Base-by-base conservation (phyloP, 148 eudicot species). In the Salicornia ramosissima region DNA sequence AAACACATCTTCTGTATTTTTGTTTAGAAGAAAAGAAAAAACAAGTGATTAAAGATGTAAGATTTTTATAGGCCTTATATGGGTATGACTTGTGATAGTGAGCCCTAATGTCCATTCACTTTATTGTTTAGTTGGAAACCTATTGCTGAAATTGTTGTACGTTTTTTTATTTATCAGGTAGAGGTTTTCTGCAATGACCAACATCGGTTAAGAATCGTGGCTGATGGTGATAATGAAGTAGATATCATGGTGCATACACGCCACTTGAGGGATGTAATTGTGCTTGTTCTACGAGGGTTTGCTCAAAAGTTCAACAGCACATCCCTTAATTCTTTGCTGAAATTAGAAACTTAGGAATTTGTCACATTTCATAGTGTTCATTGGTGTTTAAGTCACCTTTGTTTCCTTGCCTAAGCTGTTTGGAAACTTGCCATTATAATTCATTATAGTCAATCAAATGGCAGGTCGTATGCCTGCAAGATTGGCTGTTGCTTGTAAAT, bases 161-260 rank as follows among this genome's bases (percentile, higher is more conserved):
- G n/a, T n/a, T n/a, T 14, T 3, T 34, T 16, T 47, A 28, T 61
- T 75, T 16, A 79, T 45, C 81, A 94, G 98, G 98, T 90, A 76
- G 98, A 85, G 86, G 83, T 87, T 69, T 88, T 83, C 76, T 85
- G 98, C 24, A 94, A 88, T 62, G 98, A 94, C 75, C 98, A 94
- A 56, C 97, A 94, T 68, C 86, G 97, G 64, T 83, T 94, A 8
- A 84, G 85, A 79, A 76, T 94, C 63, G 97, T 94, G 24, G 89
- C 90, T 47, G 97, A 94, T 67, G 79, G 92, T 54, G 90, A 94
- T 33, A 86, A 81, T 70, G 96, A 88, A 78, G 89, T 84, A 14
- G 96, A 90, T 67, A 69, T 90, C 61, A 84, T 94, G 92, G 98
- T 94, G 65, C 97, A 94, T 82, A 90, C 97, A 5, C 92, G 98